A percentile compares a stretch with the other conserved stretches of the same genome.
Conservation (phyloP, 1,139 yeast species). For the Pichia sp. region DNA sequence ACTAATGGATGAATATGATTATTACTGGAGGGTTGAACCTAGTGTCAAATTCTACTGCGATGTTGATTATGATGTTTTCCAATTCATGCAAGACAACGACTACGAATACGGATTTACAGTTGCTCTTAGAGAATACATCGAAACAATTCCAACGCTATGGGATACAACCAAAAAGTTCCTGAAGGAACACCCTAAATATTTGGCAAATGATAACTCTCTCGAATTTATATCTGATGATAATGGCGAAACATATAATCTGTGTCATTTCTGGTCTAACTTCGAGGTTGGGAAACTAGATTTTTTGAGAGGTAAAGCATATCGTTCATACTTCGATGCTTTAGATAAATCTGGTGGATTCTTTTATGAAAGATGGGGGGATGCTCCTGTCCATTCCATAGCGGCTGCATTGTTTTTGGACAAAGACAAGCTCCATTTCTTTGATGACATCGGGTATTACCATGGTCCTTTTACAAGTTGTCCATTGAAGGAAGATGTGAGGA, state of each 20-base stretch:
- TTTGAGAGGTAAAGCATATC: constrained; percentile 67
- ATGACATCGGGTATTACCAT: constrained; percentile 78
- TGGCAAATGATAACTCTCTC: constrained; percentile 50
- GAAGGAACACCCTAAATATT: constrained; percentile 41
- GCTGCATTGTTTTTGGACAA: constrained; percentile 63
- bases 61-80: constrained; percentile 59
- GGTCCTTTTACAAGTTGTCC: constrained; percentile 42
- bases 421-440: constrained; percentile 69
- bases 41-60: constrained; percentile 60
- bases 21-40: constrained; percentile 76
- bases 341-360: constrained; percentile 82
- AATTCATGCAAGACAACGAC: constrained; percentile 57
- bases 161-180: constrained; percentile 50
- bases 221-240: constrained; percentile 55
- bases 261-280: constrained; percentile 92
- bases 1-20: constrained; percentile 54
- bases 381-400: constrained; percentile 83
- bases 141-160: constrained; percentile 63
- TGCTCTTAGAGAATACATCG: constrained; percentile 49
- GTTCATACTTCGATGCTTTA: constrained; percentile 62
- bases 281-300: constrained; percentile 75
- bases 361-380: constrained; percentile 95
- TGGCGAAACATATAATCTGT: constrained; percentile 56
- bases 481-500: constrained; percentile 15
- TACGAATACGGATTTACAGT: constrained; percentile 62